Percentiles rank a stretch among this genome's conserved stretches.
phyloP scores from a whole-genome alignment of 768 basidiomycete genomes.

The Suillus variegatus region DNA sequence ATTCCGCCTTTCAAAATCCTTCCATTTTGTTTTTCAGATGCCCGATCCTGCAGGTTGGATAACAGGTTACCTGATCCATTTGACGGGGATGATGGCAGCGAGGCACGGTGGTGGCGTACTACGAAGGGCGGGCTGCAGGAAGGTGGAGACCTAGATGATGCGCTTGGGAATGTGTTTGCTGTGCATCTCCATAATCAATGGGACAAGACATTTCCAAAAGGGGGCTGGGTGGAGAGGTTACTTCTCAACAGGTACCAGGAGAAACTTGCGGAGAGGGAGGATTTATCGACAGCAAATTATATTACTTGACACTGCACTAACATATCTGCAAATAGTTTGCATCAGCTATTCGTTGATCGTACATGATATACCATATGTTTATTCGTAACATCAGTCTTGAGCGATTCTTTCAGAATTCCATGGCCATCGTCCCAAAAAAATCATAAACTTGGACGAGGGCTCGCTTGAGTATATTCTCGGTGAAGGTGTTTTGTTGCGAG shows the following conservation, averaged over 20 bases:
- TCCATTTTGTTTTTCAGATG: slow-evolving; percentile 95
- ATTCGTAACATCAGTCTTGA: neutral
- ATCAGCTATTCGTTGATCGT: neutral
- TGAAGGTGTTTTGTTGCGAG: too few species aligned
- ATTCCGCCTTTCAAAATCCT: slow-evolving; percentile 89
- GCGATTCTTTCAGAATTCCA: neutral
- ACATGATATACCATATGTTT: neutral
- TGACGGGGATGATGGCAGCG: slow-evolving; percentile 7
- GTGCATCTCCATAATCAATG: slow-evolving; percentile 97
- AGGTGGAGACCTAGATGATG: slow-evolving; percentile 62
- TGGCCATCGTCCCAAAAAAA: neutral
- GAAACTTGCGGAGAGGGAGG: neutral
- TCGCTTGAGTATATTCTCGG: too few species aligned
- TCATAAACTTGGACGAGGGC: neutral
- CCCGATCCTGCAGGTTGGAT: slow-evolving; percentile 86
- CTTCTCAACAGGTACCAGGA: slow-evolving; percentile 65
- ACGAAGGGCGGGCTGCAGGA: slow-evolving; percentile 46
- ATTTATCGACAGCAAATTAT: neutral
- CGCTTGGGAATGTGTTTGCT: slow-evolving; percentile 73
- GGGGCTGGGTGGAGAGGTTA: slow-evolving; percentile 86
- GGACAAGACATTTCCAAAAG: slow-evolving; percentile 78
- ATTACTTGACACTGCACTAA: neutral
- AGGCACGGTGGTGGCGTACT: slow-evolving; percentile 9
- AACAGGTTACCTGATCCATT: slow-evolving; percentile 96
- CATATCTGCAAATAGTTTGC: neutral